Percentiles rank a stretch among this genome's conserved stretches.
Evolutionary conservation across 2,329 filamentous ascomycete genomes (phyloP).

Genomic region (Colletotrichum musicola): DNA sequence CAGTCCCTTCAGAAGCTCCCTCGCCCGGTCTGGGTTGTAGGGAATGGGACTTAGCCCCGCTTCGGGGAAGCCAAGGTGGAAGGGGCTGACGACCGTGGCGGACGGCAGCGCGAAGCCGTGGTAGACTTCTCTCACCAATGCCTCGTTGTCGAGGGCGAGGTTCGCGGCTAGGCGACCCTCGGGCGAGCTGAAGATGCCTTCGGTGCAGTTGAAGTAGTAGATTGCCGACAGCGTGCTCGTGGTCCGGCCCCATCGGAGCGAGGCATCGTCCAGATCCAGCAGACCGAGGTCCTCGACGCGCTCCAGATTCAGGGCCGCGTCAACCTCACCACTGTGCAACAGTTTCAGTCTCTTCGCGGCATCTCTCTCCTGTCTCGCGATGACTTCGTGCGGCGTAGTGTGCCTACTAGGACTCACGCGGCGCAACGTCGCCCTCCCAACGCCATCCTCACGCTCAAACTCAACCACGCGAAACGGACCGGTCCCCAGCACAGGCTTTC

Average conservation of each 20-base stretch:
- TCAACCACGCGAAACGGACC: conserved; percentile 20
- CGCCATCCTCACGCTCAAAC: conserved; percentile 1
- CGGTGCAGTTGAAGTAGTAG: conserved; percentile 27
- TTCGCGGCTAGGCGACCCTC: conserved; percentile 15
- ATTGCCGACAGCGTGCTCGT: conserved; percentile 26
- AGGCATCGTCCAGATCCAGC: neutral
- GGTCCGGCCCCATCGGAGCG: conserved; percentile 15
- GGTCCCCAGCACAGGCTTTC: conserved; percentile 24
- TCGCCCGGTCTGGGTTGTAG: neutral
- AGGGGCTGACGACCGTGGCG: conserved; percentile 21
- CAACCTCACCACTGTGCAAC: neutral
- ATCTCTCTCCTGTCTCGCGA: neutral
- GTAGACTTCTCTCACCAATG: conserved; percentile 15
- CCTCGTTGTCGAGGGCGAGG: conserved; percentile 14
- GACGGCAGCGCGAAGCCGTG: conserved; percentile 12
- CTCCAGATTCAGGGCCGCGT: conserved; percentile 20
- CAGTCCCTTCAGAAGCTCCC: neutral
- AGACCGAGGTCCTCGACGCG: conserved; percentile 10
- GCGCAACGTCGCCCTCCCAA: neutral
- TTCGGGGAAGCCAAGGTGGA: conserved; percentile 12
- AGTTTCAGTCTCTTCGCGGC: neutral
- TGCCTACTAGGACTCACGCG: conserved; percentile 3
- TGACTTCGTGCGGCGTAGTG: neutral
- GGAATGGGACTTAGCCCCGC: neutral
- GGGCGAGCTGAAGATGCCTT: conserved; percentile 13